Evolutionary conservation across 345 rosid genomes (phyloP).

Genomic region (Populus simonii): DNA sequence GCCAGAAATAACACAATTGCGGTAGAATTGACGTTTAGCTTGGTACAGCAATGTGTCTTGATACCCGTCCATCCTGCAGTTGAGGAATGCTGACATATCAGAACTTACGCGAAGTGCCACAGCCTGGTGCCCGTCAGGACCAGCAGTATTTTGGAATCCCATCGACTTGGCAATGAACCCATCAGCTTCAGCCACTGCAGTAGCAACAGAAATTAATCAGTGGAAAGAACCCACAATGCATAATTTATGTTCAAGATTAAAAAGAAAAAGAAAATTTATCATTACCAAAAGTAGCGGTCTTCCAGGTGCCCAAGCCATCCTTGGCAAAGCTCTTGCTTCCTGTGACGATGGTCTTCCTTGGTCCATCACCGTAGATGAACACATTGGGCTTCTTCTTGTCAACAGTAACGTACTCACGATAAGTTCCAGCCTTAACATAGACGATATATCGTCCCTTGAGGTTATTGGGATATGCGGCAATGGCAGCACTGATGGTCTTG

Average conservation of each 20-base stretch:
- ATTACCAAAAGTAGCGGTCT: conserved; percentile 53
- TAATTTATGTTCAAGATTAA: background rate
- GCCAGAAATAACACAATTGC: conserved; percentile 63
- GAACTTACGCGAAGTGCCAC: conserved; percentile 63
- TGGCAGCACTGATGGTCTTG: conserved; percentile 51
- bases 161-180: conserved; percentile 64
- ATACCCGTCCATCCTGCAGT: conserved; percentile 65
- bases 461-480: conserved; percentile 40
- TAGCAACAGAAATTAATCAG: no score
- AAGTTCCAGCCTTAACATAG: conserved; percentile 65
- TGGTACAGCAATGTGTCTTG: conserved; percentile 69
- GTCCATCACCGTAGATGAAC: conserved; percentile 72
- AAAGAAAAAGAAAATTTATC: background rate
- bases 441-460: conserved; percentile 44
- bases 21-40: conserved; percentile 60
- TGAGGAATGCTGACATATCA: conserved; percentile 48
- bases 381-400: conserved; percentile 49
- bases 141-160: conserved; percentile 74
- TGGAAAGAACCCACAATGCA: no score
- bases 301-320: conserved; percentile 43
- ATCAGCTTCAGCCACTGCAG: conserved; percentile 47
- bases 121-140: conserved; percentile 60
- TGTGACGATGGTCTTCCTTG: conserved; percentile 55
- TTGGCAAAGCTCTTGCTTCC: conserved; percentile 42
- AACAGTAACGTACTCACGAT: conserved; percentile 43